Base-by-base conservation (phyloP, 106 monocot species). In the Acorus gramineus region DNA sequence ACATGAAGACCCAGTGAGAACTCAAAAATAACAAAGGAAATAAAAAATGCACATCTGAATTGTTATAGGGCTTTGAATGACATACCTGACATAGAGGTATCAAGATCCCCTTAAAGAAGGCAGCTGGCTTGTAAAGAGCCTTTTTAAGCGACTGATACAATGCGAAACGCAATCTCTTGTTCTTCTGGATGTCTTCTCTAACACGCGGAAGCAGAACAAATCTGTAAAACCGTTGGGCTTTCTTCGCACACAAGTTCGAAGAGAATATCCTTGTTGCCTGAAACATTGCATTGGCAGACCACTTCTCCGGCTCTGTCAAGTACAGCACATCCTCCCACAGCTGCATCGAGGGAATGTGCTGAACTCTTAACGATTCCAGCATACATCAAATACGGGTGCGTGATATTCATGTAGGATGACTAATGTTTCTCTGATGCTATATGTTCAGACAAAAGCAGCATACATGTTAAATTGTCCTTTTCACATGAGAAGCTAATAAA, bases 261-360 rank as follows among this genome's bases (percentile, higher is more conserved):
- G 96, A 78, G 61, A 98, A 98, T 66, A 98, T 85, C 57, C 79
- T 76, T 47, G 96, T 98, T 44, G 96, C 91, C 61, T 85, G 91
- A 70, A 81, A 91, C 83, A 98, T 85, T 7, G 96, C 96, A 81
- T 83, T 87, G 13, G 96, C 80, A 3, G 96, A 91, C 96, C 96
- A 98, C 60, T 85, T 85, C 56, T 82, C 84, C 8, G 96, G 96
- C 47, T 91, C 91, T 4, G 96, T 88, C 64, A 98, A 66, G 63
- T 81, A 85, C 46, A 98, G 56, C 13, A 91, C 77, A 63, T 98
- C 96, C 73, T 91, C 85, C 96, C 96, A 98, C 11, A 71, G 52
- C 57, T 85, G 74, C 28, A 91, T 14, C 8, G 85, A 62, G 42
- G 96, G 85, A 53, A 98, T 88, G 63, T 81, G 83, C 67, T 88